A percentile compares a stretch with the other conserved stretches of the same genome.
phyloP scores from a whole-genome alignment of 192 early-diverging fungal genomes.

The Coemansia sp. region DNA sequence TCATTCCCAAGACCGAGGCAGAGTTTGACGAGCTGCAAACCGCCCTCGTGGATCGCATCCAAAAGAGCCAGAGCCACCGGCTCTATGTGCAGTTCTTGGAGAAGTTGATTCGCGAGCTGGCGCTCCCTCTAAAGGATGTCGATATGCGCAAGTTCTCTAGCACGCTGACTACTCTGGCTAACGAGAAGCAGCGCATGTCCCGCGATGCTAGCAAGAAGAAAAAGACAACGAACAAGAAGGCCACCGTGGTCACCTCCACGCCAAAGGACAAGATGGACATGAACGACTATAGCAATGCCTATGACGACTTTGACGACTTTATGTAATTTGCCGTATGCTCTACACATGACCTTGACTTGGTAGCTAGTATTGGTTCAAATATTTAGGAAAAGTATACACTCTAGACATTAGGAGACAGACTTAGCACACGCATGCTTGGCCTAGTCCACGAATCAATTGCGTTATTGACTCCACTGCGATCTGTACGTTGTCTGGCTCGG shows the following conservation, averaged over 20 bases:
- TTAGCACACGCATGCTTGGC: constrained; percentile 15
- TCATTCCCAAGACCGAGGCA: constrained; percentile 68
- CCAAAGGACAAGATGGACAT: constrained; percentile 43
- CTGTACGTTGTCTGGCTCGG: background rate
- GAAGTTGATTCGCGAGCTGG: constrained; percentile 67
- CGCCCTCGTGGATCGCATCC: constrained; percentile 65
- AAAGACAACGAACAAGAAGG: constrained; percentile 68
- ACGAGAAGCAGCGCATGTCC: constrained; percentile 72
- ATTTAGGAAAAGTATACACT: background rate
- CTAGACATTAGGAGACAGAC: background rate
- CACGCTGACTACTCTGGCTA: constrained; percentile 68
- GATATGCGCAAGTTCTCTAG: constrained; percentile 68
- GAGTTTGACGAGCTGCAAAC: constrained; percentile 70
- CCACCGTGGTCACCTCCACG: constrained; percentile 24
- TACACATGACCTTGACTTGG: background rate
- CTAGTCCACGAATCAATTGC: constrained; percentile 17
- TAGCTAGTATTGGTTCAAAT: background rate
- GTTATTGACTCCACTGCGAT: constrained; percentile 12
- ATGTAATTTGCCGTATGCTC: constrained; percentile 47
- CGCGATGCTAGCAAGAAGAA: constrained; percentile 69
- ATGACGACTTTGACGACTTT: constrained; percentile 64
- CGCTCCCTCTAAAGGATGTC: constrained; percentile 62
- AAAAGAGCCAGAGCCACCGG: constrained; percentile 50
- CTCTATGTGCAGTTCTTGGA: constrained; percentile 66
- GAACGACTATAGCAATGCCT: constrained; percentile 61